Evolutionary conservation across 139 green algal genomes (phyloP), one percentile per base, ranked within the genome.

Genomic region (Chlorella sp.): DNA sequence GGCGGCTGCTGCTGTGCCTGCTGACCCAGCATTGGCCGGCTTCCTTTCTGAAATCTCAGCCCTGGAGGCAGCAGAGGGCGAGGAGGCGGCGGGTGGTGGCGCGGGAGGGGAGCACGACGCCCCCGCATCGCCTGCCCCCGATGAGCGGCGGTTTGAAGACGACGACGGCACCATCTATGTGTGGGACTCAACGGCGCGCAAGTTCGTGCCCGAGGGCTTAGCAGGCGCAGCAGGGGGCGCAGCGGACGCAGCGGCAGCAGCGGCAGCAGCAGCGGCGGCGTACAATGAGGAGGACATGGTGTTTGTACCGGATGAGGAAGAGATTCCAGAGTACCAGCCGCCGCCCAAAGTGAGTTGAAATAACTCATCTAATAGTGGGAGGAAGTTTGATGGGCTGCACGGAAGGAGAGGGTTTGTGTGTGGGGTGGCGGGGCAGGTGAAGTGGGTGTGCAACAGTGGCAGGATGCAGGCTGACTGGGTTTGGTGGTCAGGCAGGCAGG

Each of bases 91-190:
- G 69, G 78, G 14, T 68, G 53, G 18, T n/a, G 73, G 36, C 53
- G 42, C 36, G 69, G 83, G 39, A 19, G 73, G 76, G 40, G 66
- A 86, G 39, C 86, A 61, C 4, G 89, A 86, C 32, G 88, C 64
- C 36, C 91, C 92, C 15, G 88, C 83, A 0, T 91, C 93, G 22
- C 92, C 90, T 0, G 94, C 93, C 0, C 92, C 93, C 7, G 95
- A 97, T 60, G 96, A 99, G 79, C 92, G 95, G 15, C 90, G 95
- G 66, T 99, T 99, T 91, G 94, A 96, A 84, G 98, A 99, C 64
- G 98, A 99, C 88, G 98, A 99, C 79, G 98, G 98, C 34, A 99
- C 98, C 75, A 81, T 34, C 32, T 99, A 99, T 88, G 92, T 92
- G 26, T 99, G 98, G 98, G 94, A 97, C 89, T 32, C 60, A 0